Evolutionary conservation across 176 grass and related monocot species (phyloP).

Genomic region (Eragrostis curvula): DNA sequence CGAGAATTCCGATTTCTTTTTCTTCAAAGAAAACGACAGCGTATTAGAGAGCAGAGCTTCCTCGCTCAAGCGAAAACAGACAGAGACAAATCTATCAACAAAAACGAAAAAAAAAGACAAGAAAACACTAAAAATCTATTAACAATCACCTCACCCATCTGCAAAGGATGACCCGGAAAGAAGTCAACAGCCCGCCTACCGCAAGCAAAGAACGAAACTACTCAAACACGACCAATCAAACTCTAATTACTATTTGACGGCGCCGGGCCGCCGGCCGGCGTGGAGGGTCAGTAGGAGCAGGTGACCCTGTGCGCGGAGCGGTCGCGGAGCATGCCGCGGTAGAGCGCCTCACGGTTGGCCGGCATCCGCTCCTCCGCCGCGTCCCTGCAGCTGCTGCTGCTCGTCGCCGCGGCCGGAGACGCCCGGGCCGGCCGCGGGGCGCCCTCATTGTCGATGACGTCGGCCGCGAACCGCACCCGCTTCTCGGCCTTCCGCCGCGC

Average conservation of each 20-base stretch:
- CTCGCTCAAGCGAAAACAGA: neutral
- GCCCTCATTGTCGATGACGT: constrained; percentile 70
- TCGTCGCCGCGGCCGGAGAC: neutral
- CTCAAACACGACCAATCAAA: neutral
- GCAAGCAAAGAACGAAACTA: neutral
- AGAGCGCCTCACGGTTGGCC: constrained; percentile 80
- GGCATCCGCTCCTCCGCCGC: constrained; percentile 52
- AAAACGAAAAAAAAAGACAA: neutral
- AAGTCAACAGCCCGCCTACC: constrained; percentile 38
- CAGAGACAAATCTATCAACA: constrained; percentile 1
- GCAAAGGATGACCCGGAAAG: neutral
- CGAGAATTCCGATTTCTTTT: neutral
- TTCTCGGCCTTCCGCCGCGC: constrained; percentile 47
- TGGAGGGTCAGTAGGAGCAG: constrained; percentile 56
- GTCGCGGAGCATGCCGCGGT: constrained; percentile 89
- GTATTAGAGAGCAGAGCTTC: constrained; percentile 30
- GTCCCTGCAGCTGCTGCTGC: constrained; percentile 29
- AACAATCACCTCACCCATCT: constrained; percentile 2
- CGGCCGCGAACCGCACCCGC: constrained; percentile 76
- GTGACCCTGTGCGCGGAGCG: constrained; percentile 57
- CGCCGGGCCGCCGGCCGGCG: neutral
- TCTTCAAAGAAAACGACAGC: neutral
- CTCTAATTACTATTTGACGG: neutral
- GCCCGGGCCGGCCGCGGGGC: constrained; percentile 3
- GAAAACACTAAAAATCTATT: neutral